phyloP scores from a whole-genome alignment of 2,329 filamentous ascomycete genomes.

The Lachnellula cervina region DNA sequence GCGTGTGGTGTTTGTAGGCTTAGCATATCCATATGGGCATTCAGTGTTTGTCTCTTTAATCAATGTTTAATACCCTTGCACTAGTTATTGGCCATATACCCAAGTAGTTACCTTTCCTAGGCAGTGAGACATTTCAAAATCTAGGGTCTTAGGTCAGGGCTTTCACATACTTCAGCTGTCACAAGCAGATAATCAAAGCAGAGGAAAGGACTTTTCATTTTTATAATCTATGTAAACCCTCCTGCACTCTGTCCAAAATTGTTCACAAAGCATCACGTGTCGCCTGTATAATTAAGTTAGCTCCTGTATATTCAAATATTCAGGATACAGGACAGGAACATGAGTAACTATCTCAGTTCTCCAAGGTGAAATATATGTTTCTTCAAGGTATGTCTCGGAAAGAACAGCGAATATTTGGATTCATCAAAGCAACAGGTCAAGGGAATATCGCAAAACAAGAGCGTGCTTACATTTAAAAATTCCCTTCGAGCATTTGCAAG shows the following conservation, averaged over 20 bases:
- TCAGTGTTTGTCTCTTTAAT: not conserved
- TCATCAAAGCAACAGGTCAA: slow-evolving; percentile 30
- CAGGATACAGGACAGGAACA: slow-evolving; percentile 5
- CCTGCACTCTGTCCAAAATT: too few species aligned
- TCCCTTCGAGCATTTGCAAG: too few species aligned
- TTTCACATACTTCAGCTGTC: too few species aligned
- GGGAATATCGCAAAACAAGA: not conserved
- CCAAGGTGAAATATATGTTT: slow-evolving; percentile 36
- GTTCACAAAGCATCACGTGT: too few species aligned
- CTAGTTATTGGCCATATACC: not conserved
- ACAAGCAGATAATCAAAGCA: too few species aligned
- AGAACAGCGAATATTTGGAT: slow-evolving; percentile 33
- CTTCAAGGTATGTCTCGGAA: slow-evolving; percentile 32
- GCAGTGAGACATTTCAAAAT: not conserved
- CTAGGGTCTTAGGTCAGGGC: not conserved
- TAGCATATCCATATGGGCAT: not conserved
- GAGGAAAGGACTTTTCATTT: too few species aligned
- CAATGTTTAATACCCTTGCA: not conserved
- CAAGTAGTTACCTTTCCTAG: not conserved
- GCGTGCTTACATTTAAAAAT: slow-evolving; percentile 12
- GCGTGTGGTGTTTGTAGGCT: not conserved
- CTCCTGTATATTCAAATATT: not conserved
- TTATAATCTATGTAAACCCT: too few species aligned
- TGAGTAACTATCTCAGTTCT: slow-evolving; percentile 31
- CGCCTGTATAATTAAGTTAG: not conserved